Conservation (phyloP, 345 rosid genomes). For the Luvunga scandens region DNA sequence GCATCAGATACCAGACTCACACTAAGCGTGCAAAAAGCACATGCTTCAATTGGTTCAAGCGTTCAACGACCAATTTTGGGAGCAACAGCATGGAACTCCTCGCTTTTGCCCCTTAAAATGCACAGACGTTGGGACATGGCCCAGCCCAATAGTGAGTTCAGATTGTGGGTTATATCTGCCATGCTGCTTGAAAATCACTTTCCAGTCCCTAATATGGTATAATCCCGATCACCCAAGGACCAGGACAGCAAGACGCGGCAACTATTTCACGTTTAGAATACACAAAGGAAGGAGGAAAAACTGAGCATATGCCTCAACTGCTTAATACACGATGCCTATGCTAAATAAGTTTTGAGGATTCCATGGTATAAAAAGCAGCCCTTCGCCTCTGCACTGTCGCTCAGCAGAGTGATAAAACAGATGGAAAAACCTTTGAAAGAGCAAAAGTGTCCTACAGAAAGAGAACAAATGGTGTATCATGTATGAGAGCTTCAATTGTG, state of each 20-base stretch:
- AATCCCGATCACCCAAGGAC: background rate
- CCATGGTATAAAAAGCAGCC: too few species aligned
- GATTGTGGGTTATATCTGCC: background rate
- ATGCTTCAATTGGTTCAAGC: too few species aligned
- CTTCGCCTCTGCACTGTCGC: background rate
- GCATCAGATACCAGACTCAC: too few species aligned
- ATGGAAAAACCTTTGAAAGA: background rate
- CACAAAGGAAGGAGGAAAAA: background rate
- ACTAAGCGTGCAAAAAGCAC: too few species aligned
- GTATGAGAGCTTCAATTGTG: background rate
- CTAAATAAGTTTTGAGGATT: too few species aligned
- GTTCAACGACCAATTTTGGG: too few species aligned
- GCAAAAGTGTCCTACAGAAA: background rate
- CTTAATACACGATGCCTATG: background rate
- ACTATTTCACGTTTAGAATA: background rate
- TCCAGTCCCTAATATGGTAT: background rate
- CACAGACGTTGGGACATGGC: background rate
- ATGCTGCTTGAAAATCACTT: background rate
- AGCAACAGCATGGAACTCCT: too few species aligned
- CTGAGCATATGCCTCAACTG: background rate
- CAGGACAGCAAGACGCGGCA: background rate
- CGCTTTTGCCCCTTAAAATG: background rate
- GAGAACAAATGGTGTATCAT: background rate
- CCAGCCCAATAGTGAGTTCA: background rate
- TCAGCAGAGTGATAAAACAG: background rate